phyloP scores from a whole-genome alignment of 148 eudicot genomes.

The Nyssa sinensis region DNA sequence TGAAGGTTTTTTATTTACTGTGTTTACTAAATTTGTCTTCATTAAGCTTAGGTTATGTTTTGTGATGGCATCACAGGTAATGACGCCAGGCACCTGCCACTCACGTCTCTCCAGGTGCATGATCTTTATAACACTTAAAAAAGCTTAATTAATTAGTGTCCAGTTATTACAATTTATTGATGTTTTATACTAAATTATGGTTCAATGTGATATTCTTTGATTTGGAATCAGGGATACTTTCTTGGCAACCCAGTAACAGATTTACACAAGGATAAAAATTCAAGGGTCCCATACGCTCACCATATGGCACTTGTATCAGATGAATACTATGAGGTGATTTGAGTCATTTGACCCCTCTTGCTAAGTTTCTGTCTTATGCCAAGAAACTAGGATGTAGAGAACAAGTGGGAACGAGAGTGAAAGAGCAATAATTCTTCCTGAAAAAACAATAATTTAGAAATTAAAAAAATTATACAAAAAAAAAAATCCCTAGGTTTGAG shows the following conservation, averaged over 20 bases:
- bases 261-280: constrained; percentile 14
- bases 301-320: constrained; percentile 23
- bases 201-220: neutral
- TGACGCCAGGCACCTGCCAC: constrained; percentile 23
- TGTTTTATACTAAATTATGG: neutral
- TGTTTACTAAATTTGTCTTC: too few species aligned
- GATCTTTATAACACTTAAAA: neutral
- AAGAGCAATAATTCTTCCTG: too few species aligned
- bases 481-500: too few species aligned
- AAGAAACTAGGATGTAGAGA: too few species aligned
- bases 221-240: constrained; percentile 23
- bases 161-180: neutral
- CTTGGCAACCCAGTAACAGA: constrained; percentile 19
- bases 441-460: too few species aligned
- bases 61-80: constrained; percentile 8
- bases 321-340: constrained; percentile 21
- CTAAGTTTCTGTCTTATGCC: too few species aligned
- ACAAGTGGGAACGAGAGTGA: too few species aligned
- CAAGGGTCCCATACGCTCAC: constrained; percentile 17
- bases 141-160: too few species aligned
- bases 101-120: constrained; percentile 15
- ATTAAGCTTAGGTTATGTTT: neutral
- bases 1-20: neutral
- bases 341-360: neutral
- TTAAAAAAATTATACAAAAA: too few species aligned